Evolutionary conservation across 75 land plant genomes (phyloP).

Genomic region (Picea sitchensis): DNA sequence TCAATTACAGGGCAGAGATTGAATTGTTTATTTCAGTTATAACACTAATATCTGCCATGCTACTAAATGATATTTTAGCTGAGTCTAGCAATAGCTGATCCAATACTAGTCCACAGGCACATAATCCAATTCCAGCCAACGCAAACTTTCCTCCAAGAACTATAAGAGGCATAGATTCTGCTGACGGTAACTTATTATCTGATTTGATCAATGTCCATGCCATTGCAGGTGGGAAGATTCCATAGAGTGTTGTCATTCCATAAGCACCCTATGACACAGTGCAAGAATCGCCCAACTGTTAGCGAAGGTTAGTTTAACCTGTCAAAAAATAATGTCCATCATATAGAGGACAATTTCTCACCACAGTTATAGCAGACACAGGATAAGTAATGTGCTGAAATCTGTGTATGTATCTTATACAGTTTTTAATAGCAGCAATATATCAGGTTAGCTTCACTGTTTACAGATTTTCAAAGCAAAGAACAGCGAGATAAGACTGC

Average conservation of each 20-base stretch:
- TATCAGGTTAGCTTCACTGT: background rate
- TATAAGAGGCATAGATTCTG: background rate
- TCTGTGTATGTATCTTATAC: background rate
- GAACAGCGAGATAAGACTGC: background rate
- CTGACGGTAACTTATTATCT: conserved; percentile 1
- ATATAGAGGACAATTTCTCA: background rate
- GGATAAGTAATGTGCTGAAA: background rate
- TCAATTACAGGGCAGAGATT: background rate
- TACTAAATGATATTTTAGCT: background rate
- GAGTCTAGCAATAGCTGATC: conserved; percentile 52
- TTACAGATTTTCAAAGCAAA: background rate
- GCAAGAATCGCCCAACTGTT: background rate
- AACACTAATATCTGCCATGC: background rate
- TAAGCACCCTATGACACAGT: conserved; percentile 52
- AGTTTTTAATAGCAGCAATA: background rate
- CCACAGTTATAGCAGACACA: background rate
- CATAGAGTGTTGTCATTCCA: conserved; percentile 77
- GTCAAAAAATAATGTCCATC: background rate
- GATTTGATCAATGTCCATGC: conserved; percentile 50
- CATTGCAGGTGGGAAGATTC: conserved; percentile 84
- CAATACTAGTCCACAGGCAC: conserved; percentile 53
- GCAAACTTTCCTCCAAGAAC: conserved; percentile 30
- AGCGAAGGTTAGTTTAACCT: background rate
- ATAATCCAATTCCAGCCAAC: conserved; percentile 43
- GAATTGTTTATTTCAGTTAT: conserved; percentile 7